Conservation (phyloP, 2,329 filamentous ascomycete species). For the Hymenoscyphus fructigenus region DNA sequence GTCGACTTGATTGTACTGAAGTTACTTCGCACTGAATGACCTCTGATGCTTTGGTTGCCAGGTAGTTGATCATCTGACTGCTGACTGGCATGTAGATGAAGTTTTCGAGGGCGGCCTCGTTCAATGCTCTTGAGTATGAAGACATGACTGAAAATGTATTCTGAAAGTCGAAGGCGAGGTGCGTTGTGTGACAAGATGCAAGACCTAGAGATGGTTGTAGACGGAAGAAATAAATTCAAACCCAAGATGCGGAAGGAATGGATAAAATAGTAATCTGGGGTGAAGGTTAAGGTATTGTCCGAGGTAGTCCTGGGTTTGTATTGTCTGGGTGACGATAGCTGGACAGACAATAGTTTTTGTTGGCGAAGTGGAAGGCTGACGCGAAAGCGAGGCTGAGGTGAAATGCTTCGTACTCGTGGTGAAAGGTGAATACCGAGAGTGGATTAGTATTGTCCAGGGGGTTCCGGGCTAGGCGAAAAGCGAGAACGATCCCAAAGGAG, state of each 20-base stretch:
- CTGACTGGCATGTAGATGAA: slow-evolving; percentile 78
- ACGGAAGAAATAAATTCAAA: slow-evolving; percentile 17
- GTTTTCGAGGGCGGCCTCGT: slow-evolving; percentile 73
- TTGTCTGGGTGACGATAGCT: slow-evolving; percentile 13
- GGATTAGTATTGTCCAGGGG: background rate
- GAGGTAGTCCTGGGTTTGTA: slow-evolving; percentile 7
- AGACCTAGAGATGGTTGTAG: slow-evolving; percentile 9
- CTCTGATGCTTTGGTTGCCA: slow-evolving; percentile 70
- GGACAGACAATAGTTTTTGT: slow-evolving; percentile 4
- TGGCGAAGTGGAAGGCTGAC: slow-evolving; percentile 21
- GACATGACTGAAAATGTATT: slow-evolving; percentile 20
- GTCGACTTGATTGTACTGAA: slow-evolving; percentile 49
- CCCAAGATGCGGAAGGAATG: slow-evolving; percentile 2
- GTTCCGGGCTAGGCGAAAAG: slow-evolving; percentile 9
- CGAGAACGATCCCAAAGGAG: slow-evolving; percentile 14
- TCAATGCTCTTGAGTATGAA: slow-evolving; percentile 38
- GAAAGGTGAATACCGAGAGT: background rate
- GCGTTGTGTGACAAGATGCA: slow-evolving; percentile 12
- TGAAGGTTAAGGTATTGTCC: slow-evolving; percentile 17
- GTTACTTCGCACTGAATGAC: slow-evolving; percentile 77
- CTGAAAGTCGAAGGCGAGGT: slow-evolving; percentile 4
- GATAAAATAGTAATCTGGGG: slow-evolving; percentile 5
- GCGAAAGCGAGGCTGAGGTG: slow-evolving; percentile 18
- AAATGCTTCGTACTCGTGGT: slow-evolving; percentile 5
- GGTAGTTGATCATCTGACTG: slow-evolving; percentile 73